Evolutionary conservation across 1,284 basidiomycete species (phyloP).

Genomic region (Fomitiporia mediterranea): DNA sequence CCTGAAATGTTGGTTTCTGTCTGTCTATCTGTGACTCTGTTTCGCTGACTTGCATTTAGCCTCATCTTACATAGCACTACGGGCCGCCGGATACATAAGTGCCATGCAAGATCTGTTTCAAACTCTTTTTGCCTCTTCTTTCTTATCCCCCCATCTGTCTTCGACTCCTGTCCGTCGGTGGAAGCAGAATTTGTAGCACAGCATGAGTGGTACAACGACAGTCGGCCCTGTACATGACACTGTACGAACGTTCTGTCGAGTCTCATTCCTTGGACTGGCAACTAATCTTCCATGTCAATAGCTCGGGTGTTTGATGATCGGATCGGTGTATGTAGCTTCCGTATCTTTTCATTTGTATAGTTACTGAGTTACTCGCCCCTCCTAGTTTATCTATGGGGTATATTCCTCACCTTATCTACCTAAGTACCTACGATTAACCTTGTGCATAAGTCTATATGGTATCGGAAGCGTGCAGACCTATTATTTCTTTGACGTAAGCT

Average conservation of each 20-base stretch:
- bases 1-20: no score
- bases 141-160: neutral
- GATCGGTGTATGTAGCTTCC: no score
- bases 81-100: no score
- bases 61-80: no score
- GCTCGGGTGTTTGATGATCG: slow-evolving; percentile 5
- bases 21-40: no score
- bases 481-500: slow-evolving; percentile 16
- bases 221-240: neutral
- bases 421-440: neutral
- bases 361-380: no score
- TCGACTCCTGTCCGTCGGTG: neutral
- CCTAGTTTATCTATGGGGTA: slow-evolving; percentile 14
- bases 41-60: neutral
- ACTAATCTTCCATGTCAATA: neutral
- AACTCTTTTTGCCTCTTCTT: neutral
- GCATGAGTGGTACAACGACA: neutral
- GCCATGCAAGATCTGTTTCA: neutral
- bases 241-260: neutral
- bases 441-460: slow-evolving; percentile 9
- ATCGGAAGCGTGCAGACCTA: slow-evolving; percentile 11
- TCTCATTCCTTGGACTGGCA: neutral
- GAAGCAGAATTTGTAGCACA: neutral
- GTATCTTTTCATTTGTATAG: no score
- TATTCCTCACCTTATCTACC: no score